Evolutionary conservation across 2,329 filamentous ascomycete genomes (phyloP).

Genomic region (Chrysosporium keratinophilum): DNA sequence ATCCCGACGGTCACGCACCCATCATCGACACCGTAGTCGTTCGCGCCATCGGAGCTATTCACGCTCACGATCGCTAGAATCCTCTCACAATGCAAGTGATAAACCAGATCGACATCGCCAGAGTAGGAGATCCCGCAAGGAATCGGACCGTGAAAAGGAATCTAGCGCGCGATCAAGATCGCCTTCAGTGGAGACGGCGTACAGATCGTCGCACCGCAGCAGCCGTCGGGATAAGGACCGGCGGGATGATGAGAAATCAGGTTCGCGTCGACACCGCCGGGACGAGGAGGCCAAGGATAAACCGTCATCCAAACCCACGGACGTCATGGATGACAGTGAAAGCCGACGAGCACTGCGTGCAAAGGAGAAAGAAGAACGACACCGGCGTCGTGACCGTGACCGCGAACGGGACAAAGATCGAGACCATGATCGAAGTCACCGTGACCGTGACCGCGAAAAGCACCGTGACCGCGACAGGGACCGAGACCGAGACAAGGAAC

Average conservation of each 20-base stretch:
- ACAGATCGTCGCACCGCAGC: conserved; percentile 50
- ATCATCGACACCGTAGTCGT: conserved; percentile 44
- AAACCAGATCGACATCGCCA: conserved; percentile 24
- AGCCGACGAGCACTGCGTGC: conserved; percentile 4
- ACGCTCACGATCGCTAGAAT: conserved; percentile 32
- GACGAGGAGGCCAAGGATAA: conserved; percentile 21
- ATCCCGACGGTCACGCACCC: conserved; percentile 32
- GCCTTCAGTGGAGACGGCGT: conserved; percentile 50
- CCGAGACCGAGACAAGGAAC: conserved; percentile 21
- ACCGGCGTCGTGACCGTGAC: conserved; percentile 24
- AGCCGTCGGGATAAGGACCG: conserved; percentile 51
- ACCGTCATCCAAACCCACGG: neutral
- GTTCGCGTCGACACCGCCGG: conserved; percentile 42
- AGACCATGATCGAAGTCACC: conserved; percentile 23
- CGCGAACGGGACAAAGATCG: conserved; percentile 25
- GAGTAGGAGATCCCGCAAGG: conserved; percentile 26
- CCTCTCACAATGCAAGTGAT: conserved; percentile 26
- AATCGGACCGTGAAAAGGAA: conserved; percentile 32
- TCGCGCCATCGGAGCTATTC: conserved; percentile 44
- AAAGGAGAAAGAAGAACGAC: conserved; percentile 27
- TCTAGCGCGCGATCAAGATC: conserved; percentile 52
- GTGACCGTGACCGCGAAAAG: conserved; percentile 23
- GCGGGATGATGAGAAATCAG: conserved; percentile 33
- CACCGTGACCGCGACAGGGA: conserved; percentile 20
- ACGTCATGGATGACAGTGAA: conserved; percentile 10